Evolutionary conservation across 2,329 filamentous ascomycete genomes (phyloP).

Genomic region (Xylaria sp.): DNA sequence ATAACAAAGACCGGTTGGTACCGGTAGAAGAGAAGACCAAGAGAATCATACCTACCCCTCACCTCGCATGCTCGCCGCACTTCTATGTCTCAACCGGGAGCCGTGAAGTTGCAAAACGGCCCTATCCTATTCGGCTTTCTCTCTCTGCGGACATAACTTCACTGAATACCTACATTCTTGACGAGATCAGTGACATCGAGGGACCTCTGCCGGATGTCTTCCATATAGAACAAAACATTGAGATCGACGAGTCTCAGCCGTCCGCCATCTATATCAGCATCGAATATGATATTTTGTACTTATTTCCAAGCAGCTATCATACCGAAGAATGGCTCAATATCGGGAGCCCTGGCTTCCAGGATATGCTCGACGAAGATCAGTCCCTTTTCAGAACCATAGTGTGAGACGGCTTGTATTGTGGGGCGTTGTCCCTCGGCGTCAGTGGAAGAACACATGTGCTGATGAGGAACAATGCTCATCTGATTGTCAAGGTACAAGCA

Average conservation of each 20-base stretch:
- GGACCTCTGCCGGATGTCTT: too few relatives aligned
- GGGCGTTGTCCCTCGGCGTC: background rate
- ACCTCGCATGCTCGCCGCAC: conserved; percentile 1
- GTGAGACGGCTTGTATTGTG: background rate
- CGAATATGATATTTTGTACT: background rate
- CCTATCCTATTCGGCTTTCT: background rate
- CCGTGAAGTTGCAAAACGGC: background rate
- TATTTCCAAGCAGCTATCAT: too few relatives aligned
- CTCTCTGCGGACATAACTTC: background rate
- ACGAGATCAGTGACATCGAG: too few relatives aligned
- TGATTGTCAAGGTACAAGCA: background rate
- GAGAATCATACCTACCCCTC: background rate
- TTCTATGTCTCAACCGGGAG: background rate
- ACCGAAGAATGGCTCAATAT: too few relatives aligned
- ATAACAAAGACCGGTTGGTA: background rate
- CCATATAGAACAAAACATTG: too few relatives aligned
- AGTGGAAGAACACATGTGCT: background rate
- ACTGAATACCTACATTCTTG: too few relatives aligned
- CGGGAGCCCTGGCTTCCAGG: background rate
- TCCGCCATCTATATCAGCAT: background rate
- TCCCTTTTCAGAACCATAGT: background rate
- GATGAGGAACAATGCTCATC: background rate
- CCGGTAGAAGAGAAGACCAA: background rate
- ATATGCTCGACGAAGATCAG: background rate
- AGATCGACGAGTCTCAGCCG: background rate